Evolutionary conservation across 2,329 filamentous ascomycete genomes (phyloP).

Genomic region (Aplosporella prunicola): DNA sequence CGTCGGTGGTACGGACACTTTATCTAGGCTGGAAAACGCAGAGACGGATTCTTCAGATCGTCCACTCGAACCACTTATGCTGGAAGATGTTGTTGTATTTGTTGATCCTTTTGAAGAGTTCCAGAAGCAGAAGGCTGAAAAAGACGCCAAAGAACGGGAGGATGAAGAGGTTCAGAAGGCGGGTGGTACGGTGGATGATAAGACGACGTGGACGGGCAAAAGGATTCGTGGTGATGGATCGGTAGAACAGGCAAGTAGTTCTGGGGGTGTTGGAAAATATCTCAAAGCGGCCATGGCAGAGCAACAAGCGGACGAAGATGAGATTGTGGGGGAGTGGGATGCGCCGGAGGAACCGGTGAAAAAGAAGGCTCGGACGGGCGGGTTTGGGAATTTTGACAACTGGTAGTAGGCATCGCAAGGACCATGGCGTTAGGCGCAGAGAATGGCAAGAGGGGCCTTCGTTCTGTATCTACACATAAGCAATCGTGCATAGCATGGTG

Average conservation of each 20-base stretch:
- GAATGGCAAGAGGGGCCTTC: too few species aligned
- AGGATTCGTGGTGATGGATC: conserved; percentile 62
- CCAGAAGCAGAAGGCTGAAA: conserved; percentile 50
- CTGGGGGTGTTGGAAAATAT: conserved; percentile 65
- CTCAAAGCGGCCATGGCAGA: conserved; percentile 51
- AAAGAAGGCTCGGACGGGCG: conserved; percentile 71
- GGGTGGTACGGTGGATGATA: conserved; percentile 77
- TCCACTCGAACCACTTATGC: conserved; percentile 47
- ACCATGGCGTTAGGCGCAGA: background rate
- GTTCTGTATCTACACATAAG: too few species aligned
- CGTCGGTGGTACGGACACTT: conserved; percentile 62
- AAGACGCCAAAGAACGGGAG: conserved; percentile 52
- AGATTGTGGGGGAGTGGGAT: conserved; percentile 45
- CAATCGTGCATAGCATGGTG: too few species aligned
- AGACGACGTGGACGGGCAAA: conserved; percentile 94
- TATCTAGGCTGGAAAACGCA: conserved; percentile 67
- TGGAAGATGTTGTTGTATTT: conserved; percentile 76
- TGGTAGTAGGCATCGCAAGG: conserved; percentile 53
- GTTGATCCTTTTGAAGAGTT: conserved; percentile 96
- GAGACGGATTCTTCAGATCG: conserved; percentile 49
- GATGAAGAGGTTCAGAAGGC: conserved; percentile 52
- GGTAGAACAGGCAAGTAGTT: conserved; percentile 41
- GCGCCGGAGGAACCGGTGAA: conserved; percentile 52
- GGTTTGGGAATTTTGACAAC: conserved; percentile 89
- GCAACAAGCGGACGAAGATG: conserved; percentile 38